Conservation (phyloP, 2,329 filamentous ascomycete species). For the Raffaelea arxii region DNA sequence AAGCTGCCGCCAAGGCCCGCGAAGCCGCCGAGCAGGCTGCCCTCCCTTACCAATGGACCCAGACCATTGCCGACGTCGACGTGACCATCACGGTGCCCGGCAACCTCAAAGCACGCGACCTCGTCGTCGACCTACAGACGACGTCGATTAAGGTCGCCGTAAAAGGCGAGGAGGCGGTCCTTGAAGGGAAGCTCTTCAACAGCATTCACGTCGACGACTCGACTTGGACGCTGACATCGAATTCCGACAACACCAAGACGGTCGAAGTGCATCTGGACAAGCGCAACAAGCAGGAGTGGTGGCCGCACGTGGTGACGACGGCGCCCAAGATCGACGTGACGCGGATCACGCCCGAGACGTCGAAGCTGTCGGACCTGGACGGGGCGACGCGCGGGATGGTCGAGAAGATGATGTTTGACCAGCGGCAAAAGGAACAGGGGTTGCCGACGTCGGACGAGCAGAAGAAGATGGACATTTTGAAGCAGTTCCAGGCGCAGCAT, state of each 20-base stretch:
- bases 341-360: slow-evolving; percentile 90
- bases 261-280: slow-evolving; percentile 16
- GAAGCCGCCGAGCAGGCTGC: slow-evolving; percentile 81
- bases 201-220: slow-evolving; percentile 74
- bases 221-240: slow-evolving; percentile 70
- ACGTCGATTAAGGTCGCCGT: slow-evolving; percentile 67
- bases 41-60: slow-evolving; percentile 94
- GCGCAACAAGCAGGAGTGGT: slow-evolving; percentile 96
- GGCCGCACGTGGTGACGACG: slow-evolving; percentile 78
- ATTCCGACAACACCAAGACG: slow-evolving; percentile 14
- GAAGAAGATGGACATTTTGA: slow-evolving; percentile 86
- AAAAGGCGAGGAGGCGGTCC: slow-evolving; percentile 79
- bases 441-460: slow-evolving; percentile 87
- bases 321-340: slow-evolving; percentile 90
- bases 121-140: slow-evolving; percentile 76
- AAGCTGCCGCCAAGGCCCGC: slow-evolving; percentile 52
- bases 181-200: slow-evolving; percentile 80
- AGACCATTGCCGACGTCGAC: slow-evolving; percentile 84
- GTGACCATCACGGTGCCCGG: slow-evolving; percentile 67
- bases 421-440: slow-evolving; percentile 90
- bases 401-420: slow-evolving; percentile 99
- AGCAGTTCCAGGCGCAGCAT: slow-evolving; percentile 80
- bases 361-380: slow-evolving; percentile 83
- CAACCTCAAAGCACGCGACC: slow-evolving; percentile 75
- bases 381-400: slow-evolving; percentile 95